Conservation (phyloP, 1,284 basidiomycete genomes). For the Heterobasidion annosum region DNA sequence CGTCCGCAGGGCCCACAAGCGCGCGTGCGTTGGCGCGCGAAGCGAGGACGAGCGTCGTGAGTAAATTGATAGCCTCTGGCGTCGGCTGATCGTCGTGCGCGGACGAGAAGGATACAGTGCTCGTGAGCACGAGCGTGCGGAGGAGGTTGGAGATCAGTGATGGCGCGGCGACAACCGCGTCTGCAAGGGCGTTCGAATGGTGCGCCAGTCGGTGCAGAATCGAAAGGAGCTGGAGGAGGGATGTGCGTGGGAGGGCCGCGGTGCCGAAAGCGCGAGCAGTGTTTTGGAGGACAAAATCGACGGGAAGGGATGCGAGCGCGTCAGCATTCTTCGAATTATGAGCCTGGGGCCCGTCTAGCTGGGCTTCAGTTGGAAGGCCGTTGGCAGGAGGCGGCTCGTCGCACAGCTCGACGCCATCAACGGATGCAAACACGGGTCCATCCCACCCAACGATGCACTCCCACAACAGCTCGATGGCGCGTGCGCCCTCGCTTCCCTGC, state of each 20-base stretch:
- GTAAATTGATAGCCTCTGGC: conserved; percentile 57
- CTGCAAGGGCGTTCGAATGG: conserved; percentile 46
- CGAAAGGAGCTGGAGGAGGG: conserved; percentile 49
- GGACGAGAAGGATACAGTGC: conserved; percentile 35
- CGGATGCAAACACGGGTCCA: conserved; percentile 19
- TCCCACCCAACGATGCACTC: conserved; percentile 60
- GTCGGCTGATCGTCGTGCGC: conserved; percentile 55
- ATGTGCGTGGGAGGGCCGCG: conserved; percentile 35
- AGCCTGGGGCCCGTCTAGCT: not conserved
- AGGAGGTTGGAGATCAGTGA: conserved; percentile 47
- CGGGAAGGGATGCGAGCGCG: conserved; percentile 33
- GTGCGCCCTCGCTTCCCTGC: conserved; percentile 56
- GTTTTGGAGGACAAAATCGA: conserved; percentile 48
- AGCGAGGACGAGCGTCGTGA: conserved; percentile 60
- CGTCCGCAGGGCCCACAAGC: conserved; percentile 49
- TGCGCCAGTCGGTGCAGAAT: conserved; percentile 56
- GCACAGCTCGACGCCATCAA: conserved; percentile 44
- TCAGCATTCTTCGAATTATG: conserved; percentile 9
- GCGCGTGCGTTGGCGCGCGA: conserved; percentile 60
- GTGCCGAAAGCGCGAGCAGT: conserved; percentile 29
- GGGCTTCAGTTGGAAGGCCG: not conserved
- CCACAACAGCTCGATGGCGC: conserved; percentile 65
- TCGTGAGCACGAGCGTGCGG: conserved; percentile 45
- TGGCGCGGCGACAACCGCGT: conserved; percentile 42
- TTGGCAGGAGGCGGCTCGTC: conserved; percentile 11